Evolutionary conservation across 164 flowering plant genomes (phyloP), one percentile per base, ranked within the genome.

Genomic region (Houttuynia cordata): DNA sequence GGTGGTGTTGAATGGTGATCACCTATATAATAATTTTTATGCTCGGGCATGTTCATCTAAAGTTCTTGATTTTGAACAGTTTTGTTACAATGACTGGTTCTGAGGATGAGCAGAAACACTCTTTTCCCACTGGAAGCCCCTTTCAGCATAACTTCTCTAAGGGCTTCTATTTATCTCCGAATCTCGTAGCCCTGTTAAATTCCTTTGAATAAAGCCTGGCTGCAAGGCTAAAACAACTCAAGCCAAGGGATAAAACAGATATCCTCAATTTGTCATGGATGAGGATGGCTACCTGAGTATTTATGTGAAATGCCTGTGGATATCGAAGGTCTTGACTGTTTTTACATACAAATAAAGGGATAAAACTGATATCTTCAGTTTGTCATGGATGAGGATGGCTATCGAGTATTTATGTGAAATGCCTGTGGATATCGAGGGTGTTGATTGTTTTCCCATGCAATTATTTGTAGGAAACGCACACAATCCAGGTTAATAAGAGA

Each of bases 321-420:
- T 69, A 72, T 94, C 53, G 85, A 85, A 62, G 59, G n/a, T n/a
- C n/a, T n/a, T n/a, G n/a, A n/a, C n/a, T n/a, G n/a, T n/a, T n/a
- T n/a, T n/a, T n/a, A n/a, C n/a, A n/a, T n/a, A n/a, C n/a, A n/a
- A n/a, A n/a, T n/a, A n/a, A 47, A 75, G 64, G 45, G 71, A 70
- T 61, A 77, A 65, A 57, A 74, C 74, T 40, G 88, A 80, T 39
- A 63, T 81, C 45, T 78, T 83, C 39, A 78, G 79, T 76, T 74
- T 85, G 22, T 74, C 95, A 30, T 93, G 97, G 97, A 93, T 93
- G 95, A 77, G 58, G 59, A 60, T 61, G n/a, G 96, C 96, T 15
- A 80, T 86, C 76, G 78, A 79, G 53, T 72, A 74, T 1, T 81
- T 90, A 8, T 83, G 79, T 64, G 89, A 76, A 67, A 85, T 80